Conservation (phyloP, 2,329 filamentous ascomycete genomes). For the Thelonectria rubi region DNA sequence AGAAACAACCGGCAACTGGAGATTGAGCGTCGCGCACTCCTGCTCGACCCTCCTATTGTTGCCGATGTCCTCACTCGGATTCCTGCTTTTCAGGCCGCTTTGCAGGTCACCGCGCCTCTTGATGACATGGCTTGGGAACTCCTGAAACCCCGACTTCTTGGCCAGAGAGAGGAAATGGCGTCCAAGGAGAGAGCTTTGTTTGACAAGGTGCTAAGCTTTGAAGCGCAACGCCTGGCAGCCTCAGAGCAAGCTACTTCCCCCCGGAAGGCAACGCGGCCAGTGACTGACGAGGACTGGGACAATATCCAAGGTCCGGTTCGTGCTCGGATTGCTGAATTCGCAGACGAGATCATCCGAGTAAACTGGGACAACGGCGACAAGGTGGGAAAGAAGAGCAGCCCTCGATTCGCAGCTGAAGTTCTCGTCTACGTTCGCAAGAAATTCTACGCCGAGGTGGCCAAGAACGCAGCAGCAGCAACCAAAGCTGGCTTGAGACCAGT, state of each 20-base stretch:
- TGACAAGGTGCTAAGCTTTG: slow-evolving; percentile 45
- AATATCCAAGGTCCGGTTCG: slow-evolving; percentile 74
- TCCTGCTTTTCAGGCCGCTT: slow-evolving; percentile 77
- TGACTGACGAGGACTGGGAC: slow-evolving; percentile 75
- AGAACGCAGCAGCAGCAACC: slow-evolving; percentile 59
- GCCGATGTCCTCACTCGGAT: slow-evolving; percentile 72
- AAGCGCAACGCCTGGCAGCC: slow-evolving; percentile 43
- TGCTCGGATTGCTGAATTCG: slow-evolving; percentile 70
- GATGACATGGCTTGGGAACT: slow-evolving; percentile 75
- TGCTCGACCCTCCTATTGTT: slow-evolving; percentile 71
- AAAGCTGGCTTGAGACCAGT: slow-evolving; percentile 56
- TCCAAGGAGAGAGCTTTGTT: slow-evolving; percentile 57
- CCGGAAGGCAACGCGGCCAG: slow-evolving; percentile 54
- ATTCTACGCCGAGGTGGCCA: slow-evolving; percentile 70
- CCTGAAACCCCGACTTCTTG: slow-evolving; percentile 72
- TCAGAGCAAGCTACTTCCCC: slow-evolving; percentile 5
- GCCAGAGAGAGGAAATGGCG: slow-evolving; percentile 73
- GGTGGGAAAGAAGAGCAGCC: slow-evolving; percentile 69
- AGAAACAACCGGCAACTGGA: slow-evolving; percentile 72
- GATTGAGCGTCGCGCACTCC: slow-evolving; percentile 75
- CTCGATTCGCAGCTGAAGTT: slow-evolving; percentile 76
- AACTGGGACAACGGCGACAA: slow-evolving; percentile 71
- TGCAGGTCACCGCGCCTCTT: slow-evolving; percentile 73
- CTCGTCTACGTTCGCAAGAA: slow-evolving; percentile 71
- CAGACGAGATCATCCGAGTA: slow-evolving; percentile 74